phyloP scores from a whole-genome alignment of 1,284 basidiomycete genomes.

The Sporisorium sorghi region DNA sequence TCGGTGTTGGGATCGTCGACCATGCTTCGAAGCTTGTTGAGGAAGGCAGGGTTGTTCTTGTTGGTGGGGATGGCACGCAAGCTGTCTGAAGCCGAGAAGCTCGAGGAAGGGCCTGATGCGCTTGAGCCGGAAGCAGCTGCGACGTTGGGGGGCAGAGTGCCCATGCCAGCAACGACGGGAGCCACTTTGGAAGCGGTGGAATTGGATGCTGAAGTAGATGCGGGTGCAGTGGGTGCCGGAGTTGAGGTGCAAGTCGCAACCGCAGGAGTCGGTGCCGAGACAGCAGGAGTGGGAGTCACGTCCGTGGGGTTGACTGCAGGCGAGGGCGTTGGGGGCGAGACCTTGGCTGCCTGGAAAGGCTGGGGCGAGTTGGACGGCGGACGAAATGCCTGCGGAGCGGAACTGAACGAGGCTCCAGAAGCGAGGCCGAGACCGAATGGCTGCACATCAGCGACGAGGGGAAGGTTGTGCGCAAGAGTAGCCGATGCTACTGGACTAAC shows the following conservation, averaged over 20 bases:
- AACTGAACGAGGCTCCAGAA: conserved; percentile 20
- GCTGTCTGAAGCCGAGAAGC: conserved; percentile 19
- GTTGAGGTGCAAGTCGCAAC: conserved; percentile 1
- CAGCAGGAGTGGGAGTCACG: conserved; percentile 15
- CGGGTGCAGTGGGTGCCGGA: conserved; percentile 3
- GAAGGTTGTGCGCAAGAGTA: conserved; percentile 8
- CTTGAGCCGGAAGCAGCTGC: conserved; percentile 11
- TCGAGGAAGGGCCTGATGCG: conserved; percentile 12
- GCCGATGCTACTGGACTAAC: conserved; percentile 28
- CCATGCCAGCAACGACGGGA: conserved; percentile 44
- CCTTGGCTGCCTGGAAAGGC: conserved; percentile 31
- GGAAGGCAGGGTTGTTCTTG: conserved; percentile 79
- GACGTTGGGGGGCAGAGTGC: conserved; percentile 38
- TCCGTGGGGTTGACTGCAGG: conserved; percentile 34
- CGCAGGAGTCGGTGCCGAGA: too few relatives aligned
- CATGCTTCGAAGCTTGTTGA: conserved; percentile 91
- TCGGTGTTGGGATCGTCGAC: conserved; percentile 86
- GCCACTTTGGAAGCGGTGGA: conserved; percentile 18
- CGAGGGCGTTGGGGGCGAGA: conserved; percentile 16
- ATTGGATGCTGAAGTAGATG: conserved; percentile 1
- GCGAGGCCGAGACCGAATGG: conserved; percentile 22
- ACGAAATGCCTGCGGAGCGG: conserved; percentile 29
- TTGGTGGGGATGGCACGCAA: conserved; percentile 53
- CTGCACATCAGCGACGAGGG: conserved; percentile 18
- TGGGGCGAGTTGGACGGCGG: conserved; percentile 29